Evolutionary conservation across 2,329 filamentous ascomycete species (phyloP), one percentile per base, ranked within the genome.

Genomic region (Fusarium anthophilum): DNA sequence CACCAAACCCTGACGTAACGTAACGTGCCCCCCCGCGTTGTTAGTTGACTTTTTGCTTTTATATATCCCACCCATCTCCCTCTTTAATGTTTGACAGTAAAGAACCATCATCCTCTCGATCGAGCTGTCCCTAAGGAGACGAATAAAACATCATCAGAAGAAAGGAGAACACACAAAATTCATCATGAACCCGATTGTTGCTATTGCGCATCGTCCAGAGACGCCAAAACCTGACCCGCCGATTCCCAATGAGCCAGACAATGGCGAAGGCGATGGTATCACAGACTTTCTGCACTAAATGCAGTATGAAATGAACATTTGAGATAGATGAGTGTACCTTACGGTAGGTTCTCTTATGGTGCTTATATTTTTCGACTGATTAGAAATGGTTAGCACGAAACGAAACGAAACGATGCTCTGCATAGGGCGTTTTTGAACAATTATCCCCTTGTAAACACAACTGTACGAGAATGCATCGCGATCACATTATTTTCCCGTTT

Each of bases 221-320:
- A 82, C 80, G 35, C 80, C 80, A 55, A 79, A 80, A 60, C 77
- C 77, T 43, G 75, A 78, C 17, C 75, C 77, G 41, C 80, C 80
- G 41, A 67, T 78, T 41, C 80, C 80, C n/a, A 75, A 72, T 37
- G 79, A 79, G 67, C 80, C 80, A 9, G 78, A 78, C 57, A 76
- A 76, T 38, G 77, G 78, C 43, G 79, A 80, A 58, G 80, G 80
- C 30, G 79, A 81, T 53, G 80, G 78, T 55, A 80, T 76, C 24
- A 79, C 76, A 26, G 79, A 81, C 62, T 81, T 77, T 62, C 47
- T 68, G 44, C 43, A 56, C 37, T 71, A 41, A 69, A 56, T 41
- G 39, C 35, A 28, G 24, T 63, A 56, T 41, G 39, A 41, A 28
- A 28, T 63, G 26, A 48, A 39, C 15, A 17, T 24, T 59, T 39